These are phyloP conservation scores for Garcia nutans DNA, from an alignment of 345 rosid species.

Conservation along the genomic window DNA sequence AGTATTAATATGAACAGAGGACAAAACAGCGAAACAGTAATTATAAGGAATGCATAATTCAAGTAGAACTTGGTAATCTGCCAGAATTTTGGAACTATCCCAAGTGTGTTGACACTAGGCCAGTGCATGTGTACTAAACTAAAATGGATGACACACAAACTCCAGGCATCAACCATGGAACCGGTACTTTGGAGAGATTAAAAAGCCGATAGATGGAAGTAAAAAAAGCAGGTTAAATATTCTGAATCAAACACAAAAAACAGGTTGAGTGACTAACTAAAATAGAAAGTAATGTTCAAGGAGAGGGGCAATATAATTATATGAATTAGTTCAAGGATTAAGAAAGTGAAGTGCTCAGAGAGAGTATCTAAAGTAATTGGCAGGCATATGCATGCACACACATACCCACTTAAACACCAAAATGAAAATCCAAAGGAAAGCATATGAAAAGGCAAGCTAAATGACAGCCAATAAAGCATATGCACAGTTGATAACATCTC, in stretches of 20 bases:
- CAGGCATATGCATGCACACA: too few relatives aligned
- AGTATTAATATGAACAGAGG: background rate
- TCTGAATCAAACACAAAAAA: too few relatives aligned
- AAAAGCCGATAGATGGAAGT: background rate
- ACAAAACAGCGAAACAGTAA: background rate
- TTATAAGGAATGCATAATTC: background rate
- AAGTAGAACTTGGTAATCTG: background rate
- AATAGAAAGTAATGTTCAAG: too few relatives aligned
- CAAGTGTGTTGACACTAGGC: background rate
- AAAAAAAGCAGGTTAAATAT: background rate
- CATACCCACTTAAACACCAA: too few relatives aligned
- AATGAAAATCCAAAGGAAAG: background rate
- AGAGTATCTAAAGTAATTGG: too few relatives aligned
- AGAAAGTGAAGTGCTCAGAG: too few relatives aligned
- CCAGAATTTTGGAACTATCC: background rate
- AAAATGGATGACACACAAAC: background rate
- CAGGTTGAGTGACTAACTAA: too few relatives aligned
- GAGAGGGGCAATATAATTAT: too few relatives aligned
- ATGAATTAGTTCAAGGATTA: too few relatives aligned
- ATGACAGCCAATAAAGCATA: background rate
- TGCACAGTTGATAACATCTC: background rate
- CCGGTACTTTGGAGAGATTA: background rate
- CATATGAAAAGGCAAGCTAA: background rate
- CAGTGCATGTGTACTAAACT: background rate
- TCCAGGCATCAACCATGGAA: background rate